phyloP scores from a whole-genome alignment of 1,139 yeast genomes.

The Suhomyces chickasaworum region DNA sequence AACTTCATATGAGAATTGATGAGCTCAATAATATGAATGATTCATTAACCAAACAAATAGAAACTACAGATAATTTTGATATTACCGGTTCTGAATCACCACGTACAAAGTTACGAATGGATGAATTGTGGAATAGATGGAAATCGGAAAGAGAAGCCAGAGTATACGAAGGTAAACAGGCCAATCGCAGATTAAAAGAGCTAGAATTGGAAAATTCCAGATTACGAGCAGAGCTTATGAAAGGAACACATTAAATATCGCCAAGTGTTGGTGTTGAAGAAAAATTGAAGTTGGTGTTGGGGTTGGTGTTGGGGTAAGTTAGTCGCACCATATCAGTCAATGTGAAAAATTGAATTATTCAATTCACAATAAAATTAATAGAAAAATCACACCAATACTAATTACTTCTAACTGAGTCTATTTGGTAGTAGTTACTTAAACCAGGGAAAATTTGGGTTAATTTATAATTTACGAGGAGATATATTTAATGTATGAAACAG shows the following conservation, averaged over 20 bases:
- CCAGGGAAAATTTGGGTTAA: no score
- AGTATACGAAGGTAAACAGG: conserved; percentile 58
- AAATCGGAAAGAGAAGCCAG: conserved; percentile 72
- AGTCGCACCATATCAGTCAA: not conserved
- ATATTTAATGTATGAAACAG: not conserved
- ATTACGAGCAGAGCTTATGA: conserved; percentile 30
- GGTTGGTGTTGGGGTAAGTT: no score
- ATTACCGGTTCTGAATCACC: conserved; percentile 26
- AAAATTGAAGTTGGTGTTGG: no score
- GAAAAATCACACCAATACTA: not conserved
- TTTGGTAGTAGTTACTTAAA: no score
- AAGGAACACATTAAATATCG: conserved; percentile 7
- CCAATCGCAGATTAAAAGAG: conserved; percentile 51
- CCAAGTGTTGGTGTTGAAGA: no score
- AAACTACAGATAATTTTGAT: conserved; percentile 16
- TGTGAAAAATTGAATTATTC: not conserved
- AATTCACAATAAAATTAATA: not conserved
- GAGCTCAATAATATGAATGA: conserved; percentile 33
- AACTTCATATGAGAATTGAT: conserved; percentile 34
- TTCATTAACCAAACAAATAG: conserved; percentile 24
- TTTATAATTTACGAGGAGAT: not conserved
- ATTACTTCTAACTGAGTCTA: no score
- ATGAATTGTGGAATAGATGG: conserved; percentile 65
- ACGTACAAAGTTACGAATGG: conserved; percentile 51
- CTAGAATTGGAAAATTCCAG: conserved; percentile 57